Conservation (phyloP, 345 rosid genomes). For the Syzygium oleosum region DNA sequence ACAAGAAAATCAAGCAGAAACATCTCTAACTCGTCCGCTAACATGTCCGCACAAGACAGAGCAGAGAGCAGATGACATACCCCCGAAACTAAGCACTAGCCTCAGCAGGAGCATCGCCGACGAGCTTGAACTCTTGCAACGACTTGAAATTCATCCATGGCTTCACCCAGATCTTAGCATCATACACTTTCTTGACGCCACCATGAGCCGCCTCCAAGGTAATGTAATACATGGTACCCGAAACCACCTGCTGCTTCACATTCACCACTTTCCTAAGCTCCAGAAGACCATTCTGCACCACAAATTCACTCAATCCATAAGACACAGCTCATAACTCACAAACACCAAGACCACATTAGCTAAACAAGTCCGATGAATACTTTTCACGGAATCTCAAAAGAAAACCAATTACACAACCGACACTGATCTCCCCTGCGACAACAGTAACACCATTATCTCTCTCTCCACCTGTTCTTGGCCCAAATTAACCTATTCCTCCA, state of each 20-base stretch:
- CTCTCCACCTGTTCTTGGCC: neutral
- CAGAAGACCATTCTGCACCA: conserved; percentile 50
- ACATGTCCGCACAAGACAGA: neutral
- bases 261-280: conserved; percentile 79
- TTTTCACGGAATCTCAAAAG: neutral
- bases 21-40: neutral
- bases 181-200: conserved; percentile 73
- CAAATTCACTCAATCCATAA: neutral
- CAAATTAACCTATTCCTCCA: neutral
- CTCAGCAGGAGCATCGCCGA: conserved; percentile 16
- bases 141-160: conserved; percentile 84
- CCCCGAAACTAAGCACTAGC: neutral
- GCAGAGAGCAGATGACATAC: neutral
- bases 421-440: neutral
- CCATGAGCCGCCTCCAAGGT: conserved; percentile 71
- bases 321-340: neutral
- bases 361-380: neutral
- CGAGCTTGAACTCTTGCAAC: conserved; percentile 79
- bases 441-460: neutral
- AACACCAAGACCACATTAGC: neutral
- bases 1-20: neutral
- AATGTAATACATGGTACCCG: conserved; percentile 67
- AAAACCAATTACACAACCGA: neutral
- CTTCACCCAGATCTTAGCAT: conserved; percentile 88
- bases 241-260: conserved; percentile 76